Evolutionary conservation across 2,329 filamentous ascomycete species (phyloP).

Genomic region (Rachicladosporium sp.): DNA sequence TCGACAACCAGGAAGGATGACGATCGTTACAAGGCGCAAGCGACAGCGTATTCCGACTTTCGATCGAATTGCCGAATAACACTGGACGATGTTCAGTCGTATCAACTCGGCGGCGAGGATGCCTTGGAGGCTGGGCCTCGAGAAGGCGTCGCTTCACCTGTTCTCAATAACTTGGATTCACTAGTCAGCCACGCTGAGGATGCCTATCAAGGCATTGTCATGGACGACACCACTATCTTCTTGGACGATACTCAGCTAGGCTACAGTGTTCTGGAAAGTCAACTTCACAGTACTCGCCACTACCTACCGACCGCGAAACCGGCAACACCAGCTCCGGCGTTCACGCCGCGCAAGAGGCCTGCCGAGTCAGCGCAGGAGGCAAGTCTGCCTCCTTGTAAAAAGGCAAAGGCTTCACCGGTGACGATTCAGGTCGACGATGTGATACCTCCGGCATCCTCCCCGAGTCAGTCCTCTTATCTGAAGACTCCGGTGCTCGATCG

Average conservation of each 20-base stretch:
- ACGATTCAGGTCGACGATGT: too few relatives aligned
- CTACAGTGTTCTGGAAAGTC: conserved; percentile 28
- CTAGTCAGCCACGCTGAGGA: neutral
- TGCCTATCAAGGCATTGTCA: neutral
- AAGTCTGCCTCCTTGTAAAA: too few relatives aligned
- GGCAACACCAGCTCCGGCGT: neutral
- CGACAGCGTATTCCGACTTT: conserved; percentile 29
- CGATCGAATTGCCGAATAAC: too few relatives aligned
- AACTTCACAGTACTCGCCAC: conserved; percentile 15
- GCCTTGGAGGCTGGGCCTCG: too few relatives aligned
- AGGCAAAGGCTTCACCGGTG: neutral
- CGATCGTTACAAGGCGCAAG: conserved; percentile 28
- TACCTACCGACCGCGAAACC: neutral
- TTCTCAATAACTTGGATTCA: neutral
- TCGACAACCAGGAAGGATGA: conserved; percentile 30
- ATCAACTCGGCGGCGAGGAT: too few relatives aligned
- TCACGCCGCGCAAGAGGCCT: too few relatives aligned
- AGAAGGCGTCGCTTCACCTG: too few relatives aligned
- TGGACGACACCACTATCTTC: conserved; percentile 1
- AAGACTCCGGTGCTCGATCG: conserved; percentile 9
- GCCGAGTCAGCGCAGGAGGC: too few relatives aligned
- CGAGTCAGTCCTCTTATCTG: conserved; percentile 16
- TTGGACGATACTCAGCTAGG: conserved; percentile 32
- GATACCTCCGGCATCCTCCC: too few relatives aligned
- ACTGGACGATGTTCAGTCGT: too few relatives aligned